These are phyloP conservation scores for Cladosporium phlei DNA, from an alignment of 2,329 filamentous ascomycete genomes.

Conservation along the genomic window DNA sequence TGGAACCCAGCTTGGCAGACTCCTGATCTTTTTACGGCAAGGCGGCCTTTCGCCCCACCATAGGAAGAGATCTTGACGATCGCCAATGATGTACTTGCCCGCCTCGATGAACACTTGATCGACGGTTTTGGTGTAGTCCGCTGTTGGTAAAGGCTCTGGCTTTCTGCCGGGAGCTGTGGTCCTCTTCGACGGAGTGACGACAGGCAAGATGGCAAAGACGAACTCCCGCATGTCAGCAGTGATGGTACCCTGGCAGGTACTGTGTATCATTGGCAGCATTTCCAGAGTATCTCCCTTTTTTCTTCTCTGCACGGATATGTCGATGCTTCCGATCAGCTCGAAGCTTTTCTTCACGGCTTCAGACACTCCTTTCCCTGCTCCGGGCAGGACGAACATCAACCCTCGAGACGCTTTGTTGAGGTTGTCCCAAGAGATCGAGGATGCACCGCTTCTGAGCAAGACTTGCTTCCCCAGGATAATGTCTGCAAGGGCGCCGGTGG, in stretches of 20 bases:
- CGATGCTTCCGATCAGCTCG: background rate
- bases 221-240: slow-evolving; percentile 7
- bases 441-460: background rate
- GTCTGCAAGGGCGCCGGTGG: slow-evolving; percentile 5
- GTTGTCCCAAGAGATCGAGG: background rate
- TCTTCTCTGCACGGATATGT: slow-evolving; percentile 3
- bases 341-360: background rate
- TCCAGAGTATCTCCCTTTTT: background rate
- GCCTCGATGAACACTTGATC: slow-evolving; percentile 12
- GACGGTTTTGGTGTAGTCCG: slow-evolving; percentile 4
- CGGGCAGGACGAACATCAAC: background rate
- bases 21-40: background rate
- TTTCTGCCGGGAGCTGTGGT: background rate
- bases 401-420: background rate
- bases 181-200: slow-evolving; percentile 1
- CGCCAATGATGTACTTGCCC: slow-evolving; percentile 9
- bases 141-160: background rate
- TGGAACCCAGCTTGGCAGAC: slow-evolving; percentile 9
- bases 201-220: slow-evolving; percentile 10
- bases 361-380: background rate
- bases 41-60: slow-evolving; percentile 8
- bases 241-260: background rate
- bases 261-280: slow-evolving; percentile 10
- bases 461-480: slow-evolving; percentile 8
- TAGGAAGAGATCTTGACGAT: slow-evolving; percentile 14